Conservation (phyloP, 179 eudicot genomes). For the Heliamphora ciliata region DNA sequence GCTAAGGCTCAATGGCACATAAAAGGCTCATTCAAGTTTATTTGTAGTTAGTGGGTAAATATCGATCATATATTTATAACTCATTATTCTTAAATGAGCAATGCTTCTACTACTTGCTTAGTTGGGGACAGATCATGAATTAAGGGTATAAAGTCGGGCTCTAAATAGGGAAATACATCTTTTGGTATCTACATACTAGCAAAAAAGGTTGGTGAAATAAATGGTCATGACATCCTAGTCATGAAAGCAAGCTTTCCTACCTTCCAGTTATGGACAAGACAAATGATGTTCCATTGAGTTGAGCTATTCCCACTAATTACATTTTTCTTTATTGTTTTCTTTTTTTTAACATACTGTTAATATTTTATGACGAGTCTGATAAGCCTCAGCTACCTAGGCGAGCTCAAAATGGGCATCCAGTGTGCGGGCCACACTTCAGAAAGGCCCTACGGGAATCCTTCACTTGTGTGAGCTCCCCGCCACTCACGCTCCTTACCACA, state of each 20-base stretch:
- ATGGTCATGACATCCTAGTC: not conserved
- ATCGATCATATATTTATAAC: not conserved
- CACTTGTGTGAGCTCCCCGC: no score
- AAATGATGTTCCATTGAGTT: not conserved
- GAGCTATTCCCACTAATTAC: not conserved
- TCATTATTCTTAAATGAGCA: not conserved
- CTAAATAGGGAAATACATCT: not conserved
- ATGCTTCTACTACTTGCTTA: not conserved
- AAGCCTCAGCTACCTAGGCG: no score
- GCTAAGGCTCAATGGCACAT: not conserved
- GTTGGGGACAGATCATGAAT: not conserved
- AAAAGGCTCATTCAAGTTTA: not conserved
- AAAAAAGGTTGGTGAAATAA: not conserved
- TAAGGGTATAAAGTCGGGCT: not conserved
- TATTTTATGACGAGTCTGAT: no score
- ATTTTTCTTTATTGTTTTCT: not conserved
- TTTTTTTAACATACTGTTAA: no score
- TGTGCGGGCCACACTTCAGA: no score
- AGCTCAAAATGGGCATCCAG: no score
- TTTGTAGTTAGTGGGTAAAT: not conserved
- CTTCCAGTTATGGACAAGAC: not conserved
- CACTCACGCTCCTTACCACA: no score
- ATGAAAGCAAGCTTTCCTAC: not conserved
- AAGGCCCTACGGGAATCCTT: no score
- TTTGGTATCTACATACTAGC: not conserved